These are phyloP conservation scores for Gryganskiella cystojenkinii DNA, from an alignment of 192 early-diverging fungal species.

Conservation along the genomic window DNA sequence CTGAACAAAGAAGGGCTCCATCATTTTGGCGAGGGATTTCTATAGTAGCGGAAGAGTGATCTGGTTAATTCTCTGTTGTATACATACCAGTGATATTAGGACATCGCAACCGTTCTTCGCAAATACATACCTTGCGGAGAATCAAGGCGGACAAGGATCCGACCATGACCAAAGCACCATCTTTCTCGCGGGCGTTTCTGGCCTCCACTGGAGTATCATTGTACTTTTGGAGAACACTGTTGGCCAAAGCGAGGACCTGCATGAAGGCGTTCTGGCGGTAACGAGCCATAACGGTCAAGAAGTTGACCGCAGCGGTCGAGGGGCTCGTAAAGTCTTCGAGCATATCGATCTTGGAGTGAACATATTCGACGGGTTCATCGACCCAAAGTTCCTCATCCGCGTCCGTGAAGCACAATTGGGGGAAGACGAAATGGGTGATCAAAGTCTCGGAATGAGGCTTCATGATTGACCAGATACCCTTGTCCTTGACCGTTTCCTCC, in stretches of 20 bases:
- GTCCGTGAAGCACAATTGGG: constrained; percentile 88
- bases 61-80: constrained; percentile 1
- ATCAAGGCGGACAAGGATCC: constrained; percentile 73
- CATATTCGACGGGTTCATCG: constrained; percentile 93
- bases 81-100: not conserved
- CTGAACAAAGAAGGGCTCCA: constrained; percentile 86
- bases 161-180: constrained; percentile 94
- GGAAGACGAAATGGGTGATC: constrained; percentile 90
- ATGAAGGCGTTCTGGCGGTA: constrained; percentile 86
- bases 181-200: constrained; percentile 82
- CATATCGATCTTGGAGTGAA: constrained; percentile 77
- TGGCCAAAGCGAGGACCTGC: constrained; percentile 84
- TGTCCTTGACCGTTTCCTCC: constrained; percentile 85
- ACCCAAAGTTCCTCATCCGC: constrained; percentile 92
- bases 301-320: constrained; percentile 73
- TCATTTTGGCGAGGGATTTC: constrained; percentile 70
- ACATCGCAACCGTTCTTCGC: not conserved
- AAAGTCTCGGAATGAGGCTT: constrained; percentile 86
- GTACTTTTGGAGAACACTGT: constrained; percentile 77
- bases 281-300: constrained; percentile 83
- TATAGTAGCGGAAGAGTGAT: not conserved
- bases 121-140: constrained; percentile 58
- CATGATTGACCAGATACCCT: constrained; percentile 90
- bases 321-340: constrained; percentile 91
- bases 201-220: constrained; percentile 71